Evolutionary conservation across 2,329 filamentous ascomycete genomes (phyloP), one percentile per base, ranked within the genome.

Genomic region (Epichloe sp.): DNA sequence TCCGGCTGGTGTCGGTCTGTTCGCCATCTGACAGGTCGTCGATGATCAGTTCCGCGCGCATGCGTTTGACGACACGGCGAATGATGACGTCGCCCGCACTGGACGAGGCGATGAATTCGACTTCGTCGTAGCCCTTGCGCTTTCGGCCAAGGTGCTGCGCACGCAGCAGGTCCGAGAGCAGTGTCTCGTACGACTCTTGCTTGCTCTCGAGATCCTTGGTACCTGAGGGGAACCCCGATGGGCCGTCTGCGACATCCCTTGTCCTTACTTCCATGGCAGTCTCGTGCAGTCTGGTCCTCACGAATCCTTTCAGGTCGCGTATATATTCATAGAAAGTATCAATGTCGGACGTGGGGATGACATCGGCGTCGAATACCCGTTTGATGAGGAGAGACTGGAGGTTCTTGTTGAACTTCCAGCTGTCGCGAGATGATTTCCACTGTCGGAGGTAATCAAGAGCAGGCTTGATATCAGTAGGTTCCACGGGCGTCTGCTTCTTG

Each of bases 351-450:
- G 82, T 70, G 0, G 89, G 87, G 43, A 96, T 78, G 55, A 79
- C 77, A 59, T 82, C 78, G 56, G 81, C 70, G 58, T 86, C 82
- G 63, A 94, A 87, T 44, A 86, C 70, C 71, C 94, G 82, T 66
- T 93, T 91, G 63, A 96, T 79, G 12, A 96, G 74, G 58, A 87
- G 80, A 50, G 83, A 87, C 67, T 96, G 90, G 63, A 88, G 82
- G 59, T 88, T 90, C 71, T 96, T 96, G 72, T 94, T 95, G 73
- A 96, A 97, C 67, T 95, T 96, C 91, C 91, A 97, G 58, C 74
- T 74, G 10, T 76, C 72, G 52, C 82, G 82, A 54, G 82, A 77
- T 51, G 76, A 77, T 67, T 86, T 76, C 76, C 89, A 95, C 63
- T 83, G 80, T 45, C 75, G 75, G 44, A 96, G 77, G 64, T 96